These are phyloP conservation scores for Corymbia maculata DNA, from an alignment of 345 rosid genomes.

Conservation along the genomic window DNA sequence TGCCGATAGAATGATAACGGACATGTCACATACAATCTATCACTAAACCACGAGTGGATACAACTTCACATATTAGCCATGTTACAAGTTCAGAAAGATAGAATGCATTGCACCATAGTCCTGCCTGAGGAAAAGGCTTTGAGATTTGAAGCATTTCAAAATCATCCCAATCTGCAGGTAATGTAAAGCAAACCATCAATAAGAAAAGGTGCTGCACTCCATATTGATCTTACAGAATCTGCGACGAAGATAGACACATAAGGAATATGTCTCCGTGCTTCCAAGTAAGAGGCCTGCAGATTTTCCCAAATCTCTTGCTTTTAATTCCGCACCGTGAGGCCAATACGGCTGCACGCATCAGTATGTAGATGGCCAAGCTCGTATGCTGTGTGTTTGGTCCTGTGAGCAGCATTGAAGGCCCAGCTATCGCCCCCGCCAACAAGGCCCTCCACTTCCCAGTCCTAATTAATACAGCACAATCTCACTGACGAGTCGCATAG, in stretches of 20 bases:
- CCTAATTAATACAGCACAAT: conserved; percentile 15
- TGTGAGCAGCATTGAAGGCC: conserved; percentile 91
- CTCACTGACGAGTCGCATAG: not conserved
- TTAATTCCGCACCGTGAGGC: conserved; percentile 94
- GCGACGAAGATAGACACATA: conserved; percentile 93
- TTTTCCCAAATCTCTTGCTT: conserved; percentile 62
- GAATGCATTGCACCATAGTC: not conserved
- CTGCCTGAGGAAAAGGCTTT: not conserved
- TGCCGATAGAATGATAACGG: not conserved
- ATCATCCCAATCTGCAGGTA: not conserved
- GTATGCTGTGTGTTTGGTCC: conserved; percentile 79
- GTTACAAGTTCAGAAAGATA: not conserved
- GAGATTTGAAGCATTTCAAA: not conserved
- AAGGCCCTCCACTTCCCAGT: conserved; percentile 87
- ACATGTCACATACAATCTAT: not conserved
- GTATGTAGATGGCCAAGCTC: conserved; percentile 78
- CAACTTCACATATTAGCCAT: not conserved
- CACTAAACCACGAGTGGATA: not conserved
- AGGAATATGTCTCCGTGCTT: conserved; percentile 92
- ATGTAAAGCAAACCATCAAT: not conserved
- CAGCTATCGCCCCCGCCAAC: conserved; percentile 81
- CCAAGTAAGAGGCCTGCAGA: conserved; percentile 97
- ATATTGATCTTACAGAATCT: conserved; percentile 56
- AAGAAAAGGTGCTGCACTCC: not conserved
- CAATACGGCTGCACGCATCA: conserved; percentile 91